Evolutionary conservation across 306 rosid species (phyloP), one percentile per base, ranked within the genome.

Genomic region (Myrica gale): DNA sequence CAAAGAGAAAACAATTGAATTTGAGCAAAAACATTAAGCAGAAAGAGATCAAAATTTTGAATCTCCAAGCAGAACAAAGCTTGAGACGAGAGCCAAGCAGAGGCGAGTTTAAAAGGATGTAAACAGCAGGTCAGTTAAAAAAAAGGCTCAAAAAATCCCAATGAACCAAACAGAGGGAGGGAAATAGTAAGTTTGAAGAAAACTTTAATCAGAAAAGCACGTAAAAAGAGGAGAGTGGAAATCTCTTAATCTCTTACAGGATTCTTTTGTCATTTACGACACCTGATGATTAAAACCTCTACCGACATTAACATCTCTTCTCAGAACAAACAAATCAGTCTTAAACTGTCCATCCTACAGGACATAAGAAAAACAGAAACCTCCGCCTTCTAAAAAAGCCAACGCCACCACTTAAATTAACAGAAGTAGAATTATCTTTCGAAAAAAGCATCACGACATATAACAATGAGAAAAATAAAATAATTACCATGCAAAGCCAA

Each of bases 121-220:
- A 62, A 56, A 72, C 46, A 15, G 45, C 74, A 61, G n/a, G 69
- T 56, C 72, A 46, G 48, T 3, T 61, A 39, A 69, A 11, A 76
- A 43, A 74, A 61, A 4, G 8, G 15, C 0, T 13, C 10, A 13
- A 9, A 15, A 41, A 6, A 63, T 39, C 16, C 47, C 1, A 20
- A 63, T 5, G 2, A 39, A 26, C 43, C 42, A 60, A 60, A 32
- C 7, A 60, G 6, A 58, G 39, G 66, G 6, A 58, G 39, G 66
- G 16, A 9, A 23, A 58, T 58, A 58, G 20, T 19, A 55, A 23
- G 39, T 58, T 58, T 16, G 16, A 60, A 10, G 41, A 23, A 13
- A 5, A 60, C 11, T 10, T 32, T 4, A 11, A 26, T n/a, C 66
- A 1, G 66, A 58, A 41, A 9, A 58, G 37, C 68, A 37, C 15